Evolutionary conservation across 2,329 filamentous ascomycete species (phyloP).

Genomic region (Sclerotinia nivalis): DNA sequence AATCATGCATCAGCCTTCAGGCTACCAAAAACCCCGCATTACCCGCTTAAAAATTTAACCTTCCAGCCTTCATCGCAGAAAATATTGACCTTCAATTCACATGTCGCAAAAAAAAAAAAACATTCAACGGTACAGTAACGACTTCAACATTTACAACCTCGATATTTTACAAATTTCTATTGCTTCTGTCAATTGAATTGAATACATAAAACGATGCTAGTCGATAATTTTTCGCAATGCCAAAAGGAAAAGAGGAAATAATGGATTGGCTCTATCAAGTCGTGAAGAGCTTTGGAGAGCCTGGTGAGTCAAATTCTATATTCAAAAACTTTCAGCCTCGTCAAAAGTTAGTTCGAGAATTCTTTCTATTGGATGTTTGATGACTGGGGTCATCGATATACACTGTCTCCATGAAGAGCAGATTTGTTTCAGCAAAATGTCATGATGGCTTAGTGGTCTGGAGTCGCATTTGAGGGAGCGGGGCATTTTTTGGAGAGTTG

Average conservation of each 20-base stretch:
- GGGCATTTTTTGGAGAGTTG: constrained; percentile 3
- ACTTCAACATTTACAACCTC: constrained; percentile 15
- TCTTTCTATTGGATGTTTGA: neutral
- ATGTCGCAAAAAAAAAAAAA: constrained; percentile 6
- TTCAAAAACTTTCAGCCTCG: constrained; percentile 13
- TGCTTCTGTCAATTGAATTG: neutral
- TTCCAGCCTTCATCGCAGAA: constrained; percentile 12
- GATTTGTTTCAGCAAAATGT: constrained; percentile 13
- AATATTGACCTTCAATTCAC: neutral
- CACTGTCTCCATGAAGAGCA: neutral
- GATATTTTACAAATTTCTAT: neutral
- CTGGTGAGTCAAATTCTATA: constrained; percentile 15
- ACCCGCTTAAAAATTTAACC: constrained; percentile 17
- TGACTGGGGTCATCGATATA: constrained; percentile 3
- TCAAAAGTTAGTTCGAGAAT: neutral
- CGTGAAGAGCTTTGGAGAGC: constrained; percentile 11
- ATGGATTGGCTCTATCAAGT: constrained; percentile 20
- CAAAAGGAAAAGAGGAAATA: constrained; percentile 20
- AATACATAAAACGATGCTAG: constrained; percentile 8
- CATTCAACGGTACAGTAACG: neutral
- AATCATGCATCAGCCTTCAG: neutral
- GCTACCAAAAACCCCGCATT: constrained; percentile 8
- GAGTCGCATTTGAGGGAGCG: neutral
- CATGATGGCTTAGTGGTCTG: constrained; percentile 14
- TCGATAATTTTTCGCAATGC: constrained; percentile 15